Evolutionary conservation across 2,329 filamentous ascomycete genomes (phyloP), one percentile per base, ranked within the genome.

Genomic region (Talaromyces albobiverticillius): DNA sequence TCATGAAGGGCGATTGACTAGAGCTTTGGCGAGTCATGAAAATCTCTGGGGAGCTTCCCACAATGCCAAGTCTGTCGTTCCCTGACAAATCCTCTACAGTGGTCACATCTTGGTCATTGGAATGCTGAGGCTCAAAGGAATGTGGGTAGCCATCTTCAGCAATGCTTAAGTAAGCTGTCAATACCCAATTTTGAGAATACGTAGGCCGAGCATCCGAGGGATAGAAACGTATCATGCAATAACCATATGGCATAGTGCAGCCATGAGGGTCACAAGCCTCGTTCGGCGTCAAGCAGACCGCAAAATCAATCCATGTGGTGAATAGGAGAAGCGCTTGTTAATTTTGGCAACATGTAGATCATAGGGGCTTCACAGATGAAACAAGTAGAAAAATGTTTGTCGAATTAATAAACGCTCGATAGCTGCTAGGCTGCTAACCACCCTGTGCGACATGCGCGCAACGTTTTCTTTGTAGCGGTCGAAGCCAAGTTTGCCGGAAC

Each of bases 61-160:
- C 34, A 41, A 25, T 34, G 48, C 38, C 48, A 43, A 51, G 48
- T 11, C 13, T 36, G 6, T 23, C 25, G 47, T 43, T 54, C 40
- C 16, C 36, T 40, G 36, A 18, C 36, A 40, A 6, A 22, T 13
- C 16, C 36, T 22, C n/a, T 22, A 40, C 5, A 11, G 36, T 16
- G 36, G 31, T 46, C 25, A 38, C 48, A 20, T 53, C 47, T 16
- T 51, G 51, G 36, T 45, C 48, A 36, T 41, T 56, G 60, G 63
- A 58, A 67, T 66, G 63, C 51, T 54, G 56, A 57, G 63, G 60
- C 59, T 66, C 58, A 60, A 57, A 57, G 63, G 68, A 69, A 72
- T 56, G 54, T 70, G 66, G 57, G 57, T 34, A 55, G 61, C 65
- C 64, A 54, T 56, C 59, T 54, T 53, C 54, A 66, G 62, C 59